Evolutionary conservation across 1,284 basidiomycete species (phyloP), one percentile per base, ranked within the genome.

Genomic region (Inonotus obliquus): DNA sequence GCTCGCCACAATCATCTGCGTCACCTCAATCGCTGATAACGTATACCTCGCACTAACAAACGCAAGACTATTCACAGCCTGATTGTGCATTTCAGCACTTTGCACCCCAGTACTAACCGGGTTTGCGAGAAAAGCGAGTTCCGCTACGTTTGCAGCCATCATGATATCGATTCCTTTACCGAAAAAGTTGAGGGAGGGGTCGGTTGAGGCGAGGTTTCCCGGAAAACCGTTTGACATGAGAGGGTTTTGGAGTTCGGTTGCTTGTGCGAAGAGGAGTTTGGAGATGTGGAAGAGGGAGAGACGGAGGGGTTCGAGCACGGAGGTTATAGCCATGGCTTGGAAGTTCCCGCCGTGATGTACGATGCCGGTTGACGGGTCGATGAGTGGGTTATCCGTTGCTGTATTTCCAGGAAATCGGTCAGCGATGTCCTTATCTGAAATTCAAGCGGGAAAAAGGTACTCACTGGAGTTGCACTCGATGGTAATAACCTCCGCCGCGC

Each of bases 271-370:
- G 62, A 92, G 76, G 54, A 95, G 75, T 73, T 92, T 92, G 63
- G 92, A 93, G 60, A 94, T 81, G 68, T 92, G 90, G 66, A 92
- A 84, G 32, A 95, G 76, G 2, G 88, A 82, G 47, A 94, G 82
- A 19, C 92, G 86, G 3, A 90, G 89, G 72, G 92, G 91, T 72
- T 95, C 93, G 87, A 94, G 93, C 4, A 88, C 87, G 62, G 92
- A 92, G 6, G 92, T 91, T 58, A 95, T 83, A 1, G 91, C 81
- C 84, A 93, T 91, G 1, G 90, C 91, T 72, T 92, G 91, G 81
- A 94, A 94, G 70, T 93, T 93, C 9, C 92, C 92, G 21, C 92
- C 92, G 66, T 93, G 87, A 71, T 92, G 89, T 6, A 91, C 79
- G 47, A 79, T 75, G 7, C 84, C 85, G 19, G 82, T 84, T 63